phyloP scores from a whole-genome alignment of 2,329 filamentous ascomycete genomes.

The Penicillium aurantiogriseum region DNA sequence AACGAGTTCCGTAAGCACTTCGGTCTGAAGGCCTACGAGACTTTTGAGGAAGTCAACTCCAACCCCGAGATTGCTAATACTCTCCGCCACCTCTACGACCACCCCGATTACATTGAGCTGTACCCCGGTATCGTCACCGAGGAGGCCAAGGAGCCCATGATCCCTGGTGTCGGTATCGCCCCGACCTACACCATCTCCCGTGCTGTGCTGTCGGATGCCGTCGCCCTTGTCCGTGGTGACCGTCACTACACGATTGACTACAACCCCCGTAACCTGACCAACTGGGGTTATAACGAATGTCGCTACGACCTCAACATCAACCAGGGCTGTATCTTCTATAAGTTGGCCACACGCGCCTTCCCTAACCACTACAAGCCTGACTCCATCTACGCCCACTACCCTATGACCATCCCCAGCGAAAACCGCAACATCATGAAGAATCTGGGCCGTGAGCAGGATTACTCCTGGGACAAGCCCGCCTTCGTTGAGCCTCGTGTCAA shows the following conservation, averaged over 20 bases:
- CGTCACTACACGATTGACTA: conserved; percentile 78
- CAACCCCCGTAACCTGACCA: conserved; percentile 70
- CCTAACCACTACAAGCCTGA: conserved; percentile 74
- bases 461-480: conserved; percentile 65
- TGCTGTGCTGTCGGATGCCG: conserved; percentile 74
- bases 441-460: conserved; percentile 65
- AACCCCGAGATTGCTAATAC: conserved; percentile 68
- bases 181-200: conserved; percentile 75
- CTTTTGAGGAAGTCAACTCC: conserved; percentile 80
- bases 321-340: conserved; percentile 82
- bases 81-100: conserved; percentile 63
- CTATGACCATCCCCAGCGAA: conserved; percentile 67
- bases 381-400: conserved; percentile 79
- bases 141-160: conserved; percentile 70
- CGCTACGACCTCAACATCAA: conserved; percentile 71
- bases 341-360: conserved; percentile 76
- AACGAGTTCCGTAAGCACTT: conserved; percentile 88
- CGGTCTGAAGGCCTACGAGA: conserved; percentile 70
- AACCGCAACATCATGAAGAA: conserved; percentile 69
- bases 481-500: conserved; percentile 53
- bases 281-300: conserved; percentile 78
- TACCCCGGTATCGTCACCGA: conserved; percentile 78
- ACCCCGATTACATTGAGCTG: conserved; percentile 76
- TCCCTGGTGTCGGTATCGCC: conserved; percentile 70
- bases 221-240: conserved; percentile 74